A percentile compares a stretch with the other conserved stretches of the same genome.
Evolutionary conservation across 495 filamentous ascomycete genomes (phyloP).

Genomic region (Penicillium cinerascens): DNA sequence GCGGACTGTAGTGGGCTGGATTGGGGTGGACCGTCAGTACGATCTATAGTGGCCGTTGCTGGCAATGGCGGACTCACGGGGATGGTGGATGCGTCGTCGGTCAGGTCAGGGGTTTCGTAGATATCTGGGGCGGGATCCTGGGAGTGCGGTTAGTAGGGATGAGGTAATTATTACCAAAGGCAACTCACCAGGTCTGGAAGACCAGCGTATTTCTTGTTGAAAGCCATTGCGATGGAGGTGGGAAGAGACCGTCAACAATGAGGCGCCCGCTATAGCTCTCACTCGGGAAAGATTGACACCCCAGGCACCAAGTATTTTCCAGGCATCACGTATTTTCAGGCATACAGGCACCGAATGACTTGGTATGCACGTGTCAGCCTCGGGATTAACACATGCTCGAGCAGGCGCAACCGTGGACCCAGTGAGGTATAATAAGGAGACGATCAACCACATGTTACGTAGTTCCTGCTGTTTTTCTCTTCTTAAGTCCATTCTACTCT

Average conservation of each 20-base stretch:
- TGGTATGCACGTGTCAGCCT: conserved; percentile 29
- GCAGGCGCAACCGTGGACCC: conserved; percentile 1
- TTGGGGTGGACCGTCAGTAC: conserved; percentile 9
- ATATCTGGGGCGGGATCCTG: conserved; percentile 89
- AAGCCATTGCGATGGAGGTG: conserved; percentile 34
- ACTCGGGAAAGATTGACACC: conserved; percentile 1
- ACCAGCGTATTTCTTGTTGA: conserved; percentile 73
- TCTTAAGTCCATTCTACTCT: not conserved
- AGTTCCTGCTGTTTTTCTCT: not conserved
- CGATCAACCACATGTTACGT: conserved; percentile 1
- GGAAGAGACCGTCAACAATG: conserved; percentile 16
- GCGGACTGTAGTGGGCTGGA: conserved; percentile 60
- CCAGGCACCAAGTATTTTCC: not conserved
- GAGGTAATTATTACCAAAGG: not conserved
- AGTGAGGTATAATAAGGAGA: conserved; percentile 9
- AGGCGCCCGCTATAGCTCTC: not conserved
- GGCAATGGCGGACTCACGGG: conserved; percentile 49
- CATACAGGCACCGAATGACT: conserved; percentile 6
- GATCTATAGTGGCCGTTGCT: conserved; percentile 1
- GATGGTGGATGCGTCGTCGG: conserved; percentile 80
- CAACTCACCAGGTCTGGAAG: conserved; percentile 75
- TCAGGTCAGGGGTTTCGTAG: conserved; percentile 91
- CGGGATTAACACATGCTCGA: conserved; percentile 18
- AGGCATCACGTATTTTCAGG: conserved; percentile 2
- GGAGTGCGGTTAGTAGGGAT: conserved; percentile 12